Percentiles rank a stretch among this genome's conserved stretches.
Conservation (phyloP, 768 basidiomycete genomes). For the Serendipita vermifera region DNA sequence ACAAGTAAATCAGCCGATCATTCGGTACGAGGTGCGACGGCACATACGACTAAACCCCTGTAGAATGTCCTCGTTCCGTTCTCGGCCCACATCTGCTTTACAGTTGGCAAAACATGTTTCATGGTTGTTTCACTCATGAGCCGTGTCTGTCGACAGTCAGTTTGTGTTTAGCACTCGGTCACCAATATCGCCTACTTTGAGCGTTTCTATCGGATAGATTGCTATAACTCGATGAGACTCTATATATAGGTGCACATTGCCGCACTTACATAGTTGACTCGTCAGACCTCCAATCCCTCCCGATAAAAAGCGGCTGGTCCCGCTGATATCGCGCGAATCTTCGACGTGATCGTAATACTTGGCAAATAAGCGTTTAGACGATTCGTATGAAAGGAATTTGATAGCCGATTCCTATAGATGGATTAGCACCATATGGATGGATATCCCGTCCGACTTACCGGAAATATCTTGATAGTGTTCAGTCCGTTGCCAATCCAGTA, state of each 20-base stretch:
- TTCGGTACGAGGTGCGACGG: constrained; percentile 13
- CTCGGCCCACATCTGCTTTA: constrained; percentile 58
- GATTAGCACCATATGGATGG: not conserved
- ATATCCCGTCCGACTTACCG: constrained; percentile 25
- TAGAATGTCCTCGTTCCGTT: constrained; percentile 81
- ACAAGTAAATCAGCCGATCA: constrained; percentile 17
- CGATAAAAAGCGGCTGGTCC: constrained; percentile 82
- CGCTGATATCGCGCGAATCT: constrained; percentile 78
- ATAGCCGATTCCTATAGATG: constrained; percentile 72
- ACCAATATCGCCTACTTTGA: constrained; percentile 60
- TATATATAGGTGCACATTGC: constrained; percentile 8
- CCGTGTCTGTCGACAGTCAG: constrained; percentile 47
- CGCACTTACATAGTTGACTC: constrained; percentile 70
- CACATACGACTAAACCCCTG: constrained; percentile 72
- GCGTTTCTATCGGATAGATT: constrained; percentile 92
- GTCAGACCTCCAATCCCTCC: constrained; percentile 93
- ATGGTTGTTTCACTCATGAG: constrained; percentile 62
- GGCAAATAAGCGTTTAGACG: constrained; percentile 89
- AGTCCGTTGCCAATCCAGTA: constrained; percentile 97
- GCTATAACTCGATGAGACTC: constrained; percentile 36
- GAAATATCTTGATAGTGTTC: constrained; percentile 90
- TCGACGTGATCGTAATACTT: constrained; percentile 83
- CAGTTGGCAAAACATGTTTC: constrained; percentile 32
- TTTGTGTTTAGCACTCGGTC: not conserved
- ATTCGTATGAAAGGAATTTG: constrained; percentile 94